A percentile compares a stretch with the other conserved stretches of the same genome.
Conservation (phyloP, 148 eudicot genomes). For the Rhododendron kiyosumense region DNA sequence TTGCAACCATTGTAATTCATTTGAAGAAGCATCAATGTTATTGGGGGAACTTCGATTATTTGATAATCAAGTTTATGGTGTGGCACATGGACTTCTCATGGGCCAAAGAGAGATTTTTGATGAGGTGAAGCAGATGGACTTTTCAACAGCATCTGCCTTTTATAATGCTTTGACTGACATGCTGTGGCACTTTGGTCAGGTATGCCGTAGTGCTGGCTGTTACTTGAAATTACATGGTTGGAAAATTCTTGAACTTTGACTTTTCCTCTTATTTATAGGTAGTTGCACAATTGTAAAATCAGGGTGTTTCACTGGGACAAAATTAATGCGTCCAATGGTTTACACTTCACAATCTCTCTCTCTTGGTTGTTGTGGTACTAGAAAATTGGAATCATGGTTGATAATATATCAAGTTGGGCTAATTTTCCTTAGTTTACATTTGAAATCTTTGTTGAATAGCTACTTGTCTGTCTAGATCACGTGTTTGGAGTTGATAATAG, state of each 20-base stretch:
- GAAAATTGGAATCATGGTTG: not conserved
- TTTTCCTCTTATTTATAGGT: not conserved
- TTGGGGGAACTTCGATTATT: conserved; percentile 83
- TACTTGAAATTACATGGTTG: not conserved
- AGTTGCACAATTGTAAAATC: not conserved
- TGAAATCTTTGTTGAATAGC: not conserved
- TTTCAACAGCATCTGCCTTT: conserved; percentile 92
- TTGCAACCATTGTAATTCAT: conserved; percentile 89
- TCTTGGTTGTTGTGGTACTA: not conserved
- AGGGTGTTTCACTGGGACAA: not conserved
- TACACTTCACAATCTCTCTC: not conserved
- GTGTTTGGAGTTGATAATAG: not conserved
- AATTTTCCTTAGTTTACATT: not conserved
- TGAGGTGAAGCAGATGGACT: conserved; percentile 82
- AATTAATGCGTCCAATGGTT: not conserved
- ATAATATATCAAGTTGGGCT: not conserved
- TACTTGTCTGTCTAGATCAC: not conserved
- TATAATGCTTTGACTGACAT: conserved; percentile 97
- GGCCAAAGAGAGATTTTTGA: conserved; percentile 83
- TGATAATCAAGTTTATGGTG: conserved; percentile 94
- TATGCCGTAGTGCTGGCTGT: conserved; percentile 23
- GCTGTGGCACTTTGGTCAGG: conserved; percentile 98
- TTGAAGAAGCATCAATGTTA: conserved; percentile 88
- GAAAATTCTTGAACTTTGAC: not conserved
- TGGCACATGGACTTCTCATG: conserved; percentile 90